These are phyloP conservation scores for Peronospora destructor DNA, from an alignment of 352 stramenopile genomes.

Conservation along the genomic window DNA sequence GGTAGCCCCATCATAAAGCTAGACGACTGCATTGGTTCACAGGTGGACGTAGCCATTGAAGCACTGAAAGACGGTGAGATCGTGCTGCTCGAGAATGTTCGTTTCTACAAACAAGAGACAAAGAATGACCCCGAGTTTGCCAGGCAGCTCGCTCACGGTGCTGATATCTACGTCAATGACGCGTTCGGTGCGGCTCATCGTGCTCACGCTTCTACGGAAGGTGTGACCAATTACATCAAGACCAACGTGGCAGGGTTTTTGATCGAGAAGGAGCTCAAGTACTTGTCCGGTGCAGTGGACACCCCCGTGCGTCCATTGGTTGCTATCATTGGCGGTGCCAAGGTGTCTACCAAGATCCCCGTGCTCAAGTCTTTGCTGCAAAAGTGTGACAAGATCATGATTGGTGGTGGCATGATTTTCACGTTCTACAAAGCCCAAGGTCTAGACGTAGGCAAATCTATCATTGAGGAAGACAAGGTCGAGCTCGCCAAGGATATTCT, in stretches of 20 bases:
- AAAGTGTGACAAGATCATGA: constrained; percentile 95
- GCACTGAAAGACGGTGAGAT: constrained; percentile 88
- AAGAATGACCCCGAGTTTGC: constrained; percentile 94
- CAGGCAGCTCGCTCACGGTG: constrained; percentile 89
- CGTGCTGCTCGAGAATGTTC: constrained; percentile 89
- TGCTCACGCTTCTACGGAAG: constrained; percentile 95
- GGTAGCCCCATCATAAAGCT: constrained; percentile 88
- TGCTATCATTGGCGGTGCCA: constrained; percentile 93
- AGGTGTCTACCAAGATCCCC: constrained; percentile 95
- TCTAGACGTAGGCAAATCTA: constrained; percentile 90
- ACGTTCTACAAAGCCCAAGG: constrained; percentile 96
- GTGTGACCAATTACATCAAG: constrained; percentile 92
- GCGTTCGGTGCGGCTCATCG: constrained; percentile 97
- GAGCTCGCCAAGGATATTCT: constrained; percentile 90
- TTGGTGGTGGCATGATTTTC: constrained; percentile 96
- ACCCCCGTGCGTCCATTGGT: constrained; percentile 89
- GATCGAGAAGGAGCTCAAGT: constrained; percentile 97
- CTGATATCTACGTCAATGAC: constrained; percentile 97
- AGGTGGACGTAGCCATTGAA: constrained; percentile 79
- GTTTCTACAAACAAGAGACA: constrained; percentile 97
- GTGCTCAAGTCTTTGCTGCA: constrained; percentile 92
- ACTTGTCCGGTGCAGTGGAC: constrained; percentile 87
- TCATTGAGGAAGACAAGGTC: constrained; percentile 93
- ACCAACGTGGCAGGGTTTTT: constrained; percentile 92
- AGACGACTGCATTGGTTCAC: constrained; percentile 92